phyloP scores from a whole-genome alignment of 1,139 yeast species.

The Pichia sp. region DNA sequence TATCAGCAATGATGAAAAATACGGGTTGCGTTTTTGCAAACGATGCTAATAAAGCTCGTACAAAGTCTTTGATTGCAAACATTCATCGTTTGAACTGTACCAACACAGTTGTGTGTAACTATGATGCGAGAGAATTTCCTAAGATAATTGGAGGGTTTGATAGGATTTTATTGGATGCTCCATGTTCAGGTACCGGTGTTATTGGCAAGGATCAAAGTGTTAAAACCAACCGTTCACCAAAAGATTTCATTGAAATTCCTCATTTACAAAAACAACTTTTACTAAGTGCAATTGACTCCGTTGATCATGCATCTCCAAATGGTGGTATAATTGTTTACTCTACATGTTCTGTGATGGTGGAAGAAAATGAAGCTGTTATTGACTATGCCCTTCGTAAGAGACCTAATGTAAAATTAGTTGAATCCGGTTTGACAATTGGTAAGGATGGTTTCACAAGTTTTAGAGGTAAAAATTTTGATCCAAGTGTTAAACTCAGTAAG shows the following conservation, averaged over 20 bases:
- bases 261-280: conserved; percentile 92
- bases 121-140: conserved; percentile 98
- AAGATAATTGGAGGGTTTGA: conserved; percentile 98
- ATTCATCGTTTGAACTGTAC: conserved; percentile 96
- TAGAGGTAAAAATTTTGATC: conserved; percentile 88
- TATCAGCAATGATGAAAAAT: conserved; percentile 95
- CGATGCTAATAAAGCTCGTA: conserved; percentile 93
- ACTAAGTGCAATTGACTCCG: conserved; percentile 94
- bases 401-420: conserved; percentile 93
- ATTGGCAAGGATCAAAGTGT: conserved; percentile 96
- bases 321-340: conserved; percentile 97
- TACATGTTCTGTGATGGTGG: conserved; percentile 97
- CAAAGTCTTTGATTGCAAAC: conserved; percentile 93
- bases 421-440: conserved; percentile 90
- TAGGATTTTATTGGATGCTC: conserved; percentile 92
- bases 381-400: conserved; percentile 95
- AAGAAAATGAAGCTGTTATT: conserved; percentile 98
- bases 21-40: conserved; percentile 97
- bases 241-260: conserved; percentile 94
- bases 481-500: conserved; percentile 73
- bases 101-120: conserved; percentile 93
- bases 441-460: conserved; percentile 91
- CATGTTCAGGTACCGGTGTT: conserved; percentile 99
- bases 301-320: conserved; percentile 82
- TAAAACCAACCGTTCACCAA: conserved; percentile 88